phyloP scores from a whole-genome alignment of 2,329 filamentous ascomycete species.

The Epichloe scottii region DNA sequence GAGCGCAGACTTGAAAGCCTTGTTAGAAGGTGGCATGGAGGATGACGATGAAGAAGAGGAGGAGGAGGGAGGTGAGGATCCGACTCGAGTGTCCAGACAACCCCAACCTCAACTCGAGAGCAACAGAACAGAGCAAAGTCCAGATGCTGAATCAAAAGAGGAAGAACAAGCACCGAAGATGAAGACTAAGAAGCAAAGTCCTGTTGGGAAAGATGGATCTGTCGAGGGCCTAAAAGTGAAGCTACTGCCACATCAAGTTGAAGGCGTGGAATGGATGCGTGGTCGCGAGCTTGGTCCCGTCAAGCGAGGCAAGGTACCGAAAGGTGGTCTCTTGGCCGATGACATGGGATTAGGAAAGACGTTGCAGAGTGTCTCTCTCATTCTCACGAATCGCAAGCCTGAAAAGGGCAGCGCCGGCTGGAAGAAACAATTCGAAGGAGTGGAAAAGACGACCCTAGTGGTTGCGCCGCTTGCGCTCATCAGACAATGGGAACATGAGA shows the following conservation, averaged over 20 bases:
- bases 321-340: constrained; percentile 89
- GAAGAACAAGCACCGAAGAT: constrained; percentile 7
- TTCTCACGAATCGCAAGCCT: constrained; percentile 70
- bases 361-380: constrained; percentile 79
- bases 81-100: neutral
- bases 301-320: constrained; percentile 71
- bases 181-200: constrained; percentile 5
- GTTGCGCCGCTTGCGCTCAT: constrained; percentile 89
- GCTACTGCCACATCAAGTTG: constrained; percentile 84
- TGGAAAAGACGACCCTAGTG: constrained; percentile 74
- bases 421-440: constrained; percentile 54
- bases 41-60: constrained; percentile 45
- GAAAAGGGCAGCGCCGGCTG: constrained; percentile 41
- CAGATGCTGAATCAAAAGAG: constrained; percentile 11
- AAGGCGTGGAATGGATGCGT: constrained; percentile 90
- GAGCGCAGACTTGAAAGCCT: constrained; percentile 62
- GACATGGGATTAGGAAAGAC: constrained; percentile 98
- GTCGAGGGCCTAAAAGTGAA: constrained; percentile 77
- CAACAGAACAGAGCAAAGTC: constrained; percentile 3
- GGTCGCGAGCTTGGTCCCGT: constrained; percentile 79
- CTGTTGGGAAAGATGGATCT: constrained; percentile 33
- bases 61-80: neutral
- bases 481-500: constrained; percentile 92
- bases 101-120: neutral
- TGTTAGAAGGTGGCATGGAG: constrained; percentile 72